Conservation (phyloP, 495 filamentous ascomycete species). For the Coniosporium apollinis region DNA sequence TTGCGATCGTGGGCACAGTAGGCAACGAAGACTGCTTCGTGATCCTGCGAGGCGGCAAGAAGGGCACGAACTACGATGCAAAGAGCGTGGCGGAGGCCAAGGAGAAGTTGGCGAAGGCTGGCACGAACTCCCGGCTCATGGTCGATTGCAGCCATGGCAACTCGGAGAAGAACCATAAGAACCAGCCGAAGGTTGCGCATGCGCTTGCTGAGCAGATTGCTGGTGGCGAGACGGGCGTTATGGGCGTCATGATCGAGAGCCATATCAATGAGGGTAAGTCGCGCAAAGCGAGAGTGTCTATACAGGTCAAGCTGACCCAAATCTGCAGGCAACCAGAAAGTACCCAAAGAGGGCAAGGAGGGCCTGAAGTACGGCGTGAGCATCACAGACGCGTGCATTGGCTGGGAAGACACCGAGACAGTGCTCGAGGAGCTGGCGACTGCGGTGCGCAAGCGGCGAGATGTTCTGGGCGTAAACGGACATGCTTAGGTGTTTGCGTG, state of each 20-base stretch:
- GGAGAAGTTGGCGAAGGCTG: constrained; percentile 46
- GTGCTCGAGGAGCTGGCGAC: constrained; percentile 66
- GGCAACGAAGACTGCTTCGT: constrained; percentile 99
- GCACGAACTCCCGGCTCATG: constrained; percentile 66
- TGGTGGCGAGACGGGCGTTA: constrained; percentile 68
- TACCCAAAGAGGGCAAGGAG: constrained; percentile 71
- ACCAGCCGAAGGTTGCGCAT: constrained; percentile 89
- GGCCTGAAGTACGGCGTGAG: constrained; percentile 89
- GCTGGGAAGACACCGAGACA: constrained; percentile 79
- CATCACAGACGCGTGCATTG: constrained; percentile 96
- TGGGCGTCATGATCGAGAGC: constrained; percentile 99
- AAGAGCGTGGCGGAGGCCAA: constrained; percentile 66
- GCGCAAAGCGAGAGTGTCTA: background rate
- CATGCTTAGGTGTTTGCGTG: too few relatives aligned
- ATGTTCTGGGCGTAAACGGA: constrained; percentile 23
- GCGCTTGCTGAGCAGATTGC: constrained; percentile 70
- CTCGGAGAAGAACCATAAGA: constrained; percentile 88
- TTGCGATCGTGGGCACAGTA: constrained; percentile 85
- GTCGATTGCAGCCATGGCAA: constrained; percentile 97
- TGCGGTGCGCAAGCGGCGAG: constrained; percentile 55
- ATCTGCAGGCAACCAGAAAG: constrained; percentile 66
- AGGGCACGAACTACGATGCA: constrained; percentile 85
- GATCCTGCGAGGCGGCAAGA: constrained; percentile 85
- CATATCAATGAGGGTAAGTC: constrained; percentile 76
- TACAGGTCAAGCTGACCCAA: background rate